Evolutionary conservation across 2,329 filamentous ascomycete species (phyloP), one percentile per base, ranked within the genome.

Genomic region (Xylariaceae sp.): DNA sequence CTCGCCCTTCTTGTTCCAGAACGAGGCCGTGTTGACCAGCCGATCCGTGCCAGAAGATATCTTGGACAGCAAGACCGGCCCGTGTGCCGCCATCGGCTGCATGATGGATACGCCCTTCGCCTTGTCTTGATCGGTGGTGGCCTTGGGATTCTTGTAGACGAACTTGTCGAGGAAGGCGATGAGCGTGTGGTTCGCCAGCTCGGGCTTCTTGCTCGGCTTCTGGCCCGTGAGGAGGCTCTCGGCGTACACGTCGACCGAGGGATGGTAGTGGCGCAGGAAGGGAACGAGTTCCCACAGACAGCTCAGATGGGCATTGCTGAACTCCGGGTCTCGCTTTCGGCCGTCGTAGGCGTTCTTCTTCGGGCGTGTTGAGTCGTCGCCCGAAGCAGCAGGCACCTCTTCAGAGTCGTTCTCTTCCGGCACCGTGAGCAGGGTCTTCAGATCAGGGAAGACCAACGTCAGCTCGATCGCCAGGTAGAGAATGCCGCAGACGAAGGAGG

Each of bases 91-190:
- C 23, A 96, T 77, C 27, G 94, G 92, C 63, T 98, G 92, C 92
- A 98, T 98, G 62, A 98, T 94, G 17, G 88, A 96, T 18, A 77
- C 74, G 34, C 94, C 94, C 48, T 86, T 85, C 19, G 78, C 71
- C 21, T 70, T 63, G 36, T 77, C 71, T n/a, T n/a, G n/a, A n/a
- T n/a, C n/a, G 12, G 74, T n/a, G 11, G 21, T 75, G 3, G 80
- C 70, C 70, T 95, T 95, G 46, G 90, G 81, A 54, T 92, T 95
- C 51, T 87, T 83, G 73, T 97, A 98, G n/a, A 95, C 88, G 62
- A 98, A 98, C 53, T 94, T 89, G 65, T 98, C 92, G 41, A 98
- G 73, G 72, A 98, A 98, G 61, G 94, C 85, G 56, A 92, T 92
- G 34, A 98, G 75, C 2, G 87, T 92, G 61, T 97, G 90, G 41